Evolutionary conservation across 1,284 basidiomycete species (phyloP).

Genomic region (Pseudomicrostroma phylloplanum): DNA sequence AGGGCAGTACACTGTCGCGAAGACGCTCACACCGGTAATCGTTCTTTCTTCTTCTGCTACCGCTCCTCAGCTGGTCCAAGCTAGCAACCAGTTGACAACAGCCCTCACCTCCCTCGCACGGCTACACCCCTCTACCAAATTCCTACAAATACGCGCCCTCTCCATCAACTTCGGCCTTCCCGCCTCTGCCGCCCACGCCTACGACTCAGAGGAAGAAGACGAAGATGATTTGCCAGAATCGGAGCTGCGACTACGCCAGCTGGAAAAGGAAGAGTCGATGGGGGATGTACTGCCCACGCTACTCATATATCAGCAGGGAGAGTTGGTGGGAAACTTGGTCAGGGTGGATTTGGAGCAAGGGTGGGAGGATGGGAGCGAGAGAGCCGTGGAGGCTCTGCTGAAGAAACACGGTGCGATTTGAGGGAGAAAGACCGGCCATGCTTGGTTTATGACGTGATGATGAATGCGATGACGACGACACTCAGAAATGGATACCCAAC

Average conservation of each 20-base stretch:
- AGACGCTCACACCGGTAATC: not conserved
- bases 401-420: too few relatives aligned
- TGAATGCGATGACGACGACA: too few relatives aligned
- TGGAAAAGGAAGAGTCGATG: slow-evolving; percentile 11
- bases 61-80: slow-evolving; percentile 17
- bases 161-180: slow-evolving; percentile 33
- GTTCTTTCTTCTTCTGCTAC: not conserved
- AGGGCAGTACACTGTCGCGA: too few relatives aligned
- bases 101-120: slow-evolving; percentile 30
- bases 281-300: slow-evolving; percentile 35
- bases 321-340: slow-evolving; percentile 37
- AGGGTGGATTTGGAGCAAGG: slow-evolving; percentile 21
- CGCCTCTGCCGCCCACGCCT: slow-evolving; percentile 7
- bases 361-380: slow-evolving; percentile 28
- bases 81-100: slow-evolving; percentile 29
- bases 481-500: too few relatives aligned
- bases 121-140: slow-evolving; percentile 32
- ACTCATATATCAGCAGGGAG: slow-evolving; percentile 32
- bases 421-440: too few relatives aligned
- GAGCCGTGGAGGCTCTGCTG: slow-evolving; percentile 56
- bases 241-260: not conserved
- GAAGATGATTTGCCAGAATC: not conserved
- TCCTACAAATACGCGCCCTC: slow-evolving; percentile 35
- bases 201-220: slow-evolving; percentile 28
- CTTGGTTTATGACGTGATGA: too few relatives aligned